Evolutionary conservation across 768 basidiomycete genomes (phyloP), one percentile per base, ranked within the genome.

Genomic region (Suillus decipiens): DNA sequence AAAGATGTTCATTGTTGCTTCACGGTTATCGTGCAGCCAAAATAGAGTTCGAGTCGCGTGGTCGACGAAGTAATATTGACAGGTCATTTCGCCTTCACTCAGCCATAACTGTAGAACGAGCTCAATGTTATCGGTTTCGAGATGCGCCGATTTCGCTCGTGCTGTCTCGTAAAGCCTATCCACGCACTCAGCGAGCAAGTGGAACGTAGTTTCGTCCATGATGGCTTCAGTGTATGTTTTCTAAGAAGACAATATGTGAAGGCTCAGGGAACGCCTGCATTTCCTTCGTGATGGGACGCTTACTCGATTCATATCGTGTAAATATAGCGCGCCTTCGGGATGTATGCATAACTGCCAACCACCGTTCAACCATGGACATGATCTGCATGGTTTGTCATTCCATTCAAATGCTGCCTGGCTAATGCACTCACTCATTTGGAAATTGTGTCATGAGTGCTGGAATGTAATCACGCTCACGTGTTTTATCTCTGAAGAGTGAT

Each of bases 51-150:
- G 33, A 24, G 51, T 2, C 43, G 22, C 14, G 24, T 62, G 61
- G 4, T 62, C 61, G 14, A 47, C 61, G 37, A 62, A 62, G 31
- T 62, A 62, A 42, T 62, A 62, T n/a, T 60, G 28, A 37, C 61
- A 62, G 5, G 33, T 17, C 17, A 28, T 28, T 28, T 56, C 55
- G 4, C 2, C 37, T 39, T 17, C 55, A 28, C 10, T 17, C 10
- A 10, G 55, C 55, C 9, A 36, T 28, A 57, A 17, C 12, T 57
- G 55, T 17, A 57, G 37, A 8, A 57, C 55, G 3, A 57, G 55
- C 51, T 53, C 51, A 15, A 41, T 28, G 2, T 57, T 37, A 3
- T 7, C 24, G 17, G 55, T 0, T 37, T 36, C 2, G 37, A 19
- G 5, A 5, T 1, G 5, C 22, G 9, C 15, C 3, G 1, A 56